phyloP scores from a whole-genome alignment of 2,329 filamentous ascomycete species.

The Fusarium sp. region DNA sequence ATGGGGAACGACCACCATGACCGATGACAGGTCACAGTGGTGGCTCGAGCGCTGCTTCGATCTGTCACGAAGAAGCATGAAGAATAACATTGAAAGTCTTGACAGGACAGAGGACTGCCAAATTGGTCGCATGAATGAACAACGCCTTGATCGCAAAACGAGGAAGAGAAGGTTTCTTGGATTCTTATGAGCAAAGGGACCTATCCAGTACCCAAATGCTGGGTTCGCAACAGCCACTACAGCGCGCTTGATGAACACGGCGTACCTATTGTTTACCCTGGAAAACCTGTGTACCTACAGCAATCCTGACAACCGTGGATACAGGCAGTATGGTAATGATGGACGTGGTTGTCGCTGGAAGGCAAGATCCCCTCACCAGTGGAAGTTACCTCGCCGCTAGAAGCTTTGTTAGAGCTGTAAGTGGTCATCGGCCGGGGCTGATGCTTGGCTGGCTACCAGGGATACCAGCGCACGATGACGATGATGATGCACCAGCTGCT shows the following conservation, averaged over 20 bases:
- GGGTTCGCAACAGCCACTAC: conserved; percentile 13
- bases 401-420: conserved; percentile 9
- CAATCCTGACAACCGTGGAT: conserved; percentile 24
- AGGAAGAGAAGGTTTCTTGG: conserved; percentile 1
- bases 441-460: conserved; percentile 28
- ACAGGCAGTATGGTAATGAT: conserved; percentile 8
- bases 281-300: conserved; percentile 12
- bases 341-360: conserved; percentile 18
- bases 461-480: conserved; percentile 24
- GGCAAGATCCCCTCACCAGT: conserved; percentile 12
- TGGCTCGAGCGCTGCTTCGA: conserved; percentile 29
- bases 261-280: conserved; percentile 7
- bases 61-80: conserved; percentile 1
- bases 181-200: not conserved
- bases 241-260: conserved; percentile 3
- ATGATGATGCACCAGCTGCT: conserved; percentile 23
- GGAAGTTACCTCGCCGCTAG: conserved; percentile 7
- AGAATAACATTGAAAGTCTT: not conserved
- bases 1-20: conserved; percentile 13
- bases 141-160: too few species aligned
- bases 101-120: not conserved
- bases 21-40: conserved; percentile 10
- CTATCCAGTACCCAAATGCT: conserved; percentile 8
- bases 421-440: conserved; percentile 23
- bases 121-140: too few species aligned